phyloP scores from a whole-genome alignment of 768 basidiomycete genomes.

The Boletus rubropictus region DNA sequence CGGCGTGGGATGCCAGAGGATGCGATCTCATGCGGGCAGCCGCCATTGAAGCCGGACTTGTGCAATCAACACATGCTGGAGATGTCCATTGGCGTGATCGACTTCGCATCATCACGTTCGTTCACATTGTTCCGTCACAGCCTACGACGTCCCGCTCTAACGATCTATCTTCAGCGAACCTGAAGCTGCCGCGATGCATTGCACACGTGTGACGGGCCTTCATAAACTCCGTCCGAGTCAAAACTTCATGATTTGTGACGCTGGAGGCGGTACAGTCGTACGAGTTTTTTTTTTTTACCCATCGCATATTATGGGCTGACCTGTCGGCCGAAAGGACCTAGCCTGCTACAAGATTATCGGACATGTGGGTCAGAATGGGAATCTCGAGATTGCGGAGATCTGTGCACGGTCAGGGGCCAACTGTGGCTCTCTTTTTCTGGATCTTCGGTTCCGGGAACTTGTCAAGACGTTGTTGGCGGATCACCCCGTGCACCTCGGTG shows the following conservation, averaged over 20 bases:
- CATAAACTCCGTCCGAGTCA: constrained; percentile 76
- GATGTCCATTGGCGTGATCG: constrained; percentile 77
- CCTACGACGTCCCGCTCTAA: background rate
- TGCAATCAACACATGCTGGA: constrained; percentile 62
- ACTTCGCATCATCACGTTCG: constrained; percentile 72
- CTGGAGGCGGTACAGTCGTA: constrained; percentile 77
- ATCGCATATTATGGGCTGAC: constrained; percentile 1
- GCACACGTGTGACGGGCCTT: constrained; percentile 72
- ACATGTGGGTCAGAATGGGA: constrained; percentile 63
- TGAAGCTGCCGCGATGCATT: constrained; percentile 90
- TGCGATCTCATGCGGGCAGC: constrained; percentile 84
- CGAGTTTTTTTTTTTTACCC: constrained; percentile 24
- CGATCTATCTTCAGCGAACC: constrained; percentile 41
- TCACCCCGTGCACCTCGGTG: constrained; percentile 80
- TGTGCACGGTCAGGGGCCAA: constrained; percentile 83
- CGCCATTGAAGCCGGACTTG: constrained; percentile 75
- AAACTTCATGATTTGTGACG: constrained; percentile 89
- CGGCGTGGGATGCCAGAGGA: constrained; percentile 85
- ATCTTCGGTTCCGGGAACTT: constrained; percentile 78
- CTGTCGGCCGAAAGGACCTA: constrained; percentile 25
- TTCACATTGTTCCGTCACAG: constrained; percentile 1
- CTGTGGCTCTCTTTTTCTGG: constrained; percentile 83
- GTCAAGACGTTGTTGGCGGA: constrained; percentile 72
- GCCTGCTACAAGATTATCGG: constrained; percentile 79
- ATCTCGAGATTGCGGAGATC: constrained; percentile 89